Evolutionary conservation across 202 grass and related monocot species (phyloP).

Genomic region (Musa balbisiana): DNA sequence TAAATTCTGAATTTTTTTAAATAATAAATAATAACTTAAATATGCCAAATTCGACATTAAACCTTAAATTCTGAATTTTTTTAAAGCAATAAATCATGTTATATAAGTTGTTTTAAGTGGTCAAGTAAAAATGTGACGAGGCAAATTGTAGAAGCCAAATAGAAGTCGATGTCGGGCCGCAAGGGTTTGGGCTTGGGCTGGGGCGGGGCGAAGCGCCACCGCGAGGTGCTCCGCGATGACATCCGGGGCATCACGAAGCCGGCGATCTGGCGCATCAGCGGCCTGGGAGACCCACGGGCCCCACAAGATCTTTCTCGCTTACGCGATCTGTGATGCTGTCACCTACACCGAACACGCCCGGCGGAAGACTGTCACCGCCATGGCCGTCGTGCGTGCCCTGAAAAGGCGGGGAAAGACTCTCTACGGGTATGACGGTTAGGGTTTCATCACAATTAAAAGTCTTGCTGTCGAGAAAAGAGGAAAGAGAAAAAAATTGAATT

Average conservation of each 20-base stretch:
- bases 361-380: not conserved
- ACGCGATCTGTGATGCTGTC: not conserved
- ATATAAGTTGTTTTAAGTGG: too few species aligned
- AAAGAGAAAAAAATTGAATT: not conserved
- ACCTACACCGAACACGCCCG: not conserved
- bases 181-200: slow-evolving; percentile 4
- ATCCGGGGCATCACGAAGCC: not conserved
- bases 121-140: too few species aligned
- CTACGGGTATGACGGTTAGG: not conserved
- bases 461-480: not conserved
- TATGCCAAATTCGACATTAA: too few species aligned
- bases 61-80: too few species aligned
- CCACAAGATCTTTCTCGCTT: not conserved
- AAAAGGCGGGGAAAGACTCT: not conserved
- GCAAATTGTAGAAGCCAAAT: too few species aligned
- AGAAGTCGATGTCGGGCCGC: not conserved
- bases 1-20: too few species aligned
- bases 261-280: not conserved
- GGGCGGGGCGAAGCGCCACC: not conserved
- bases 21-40: too few species aligned
- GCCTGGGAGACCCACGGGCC: not conserved
- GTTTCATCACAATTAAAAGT: not conserved
- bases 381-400: not conserved
- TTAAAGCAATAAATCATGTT: too few species aligned
- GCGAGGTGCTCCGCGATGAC: not conserved